These are phyloP conservation scores for Sinapis alba DNA, from an alignment of 441 rosid species.

Conservation along the genomic window DNA sequence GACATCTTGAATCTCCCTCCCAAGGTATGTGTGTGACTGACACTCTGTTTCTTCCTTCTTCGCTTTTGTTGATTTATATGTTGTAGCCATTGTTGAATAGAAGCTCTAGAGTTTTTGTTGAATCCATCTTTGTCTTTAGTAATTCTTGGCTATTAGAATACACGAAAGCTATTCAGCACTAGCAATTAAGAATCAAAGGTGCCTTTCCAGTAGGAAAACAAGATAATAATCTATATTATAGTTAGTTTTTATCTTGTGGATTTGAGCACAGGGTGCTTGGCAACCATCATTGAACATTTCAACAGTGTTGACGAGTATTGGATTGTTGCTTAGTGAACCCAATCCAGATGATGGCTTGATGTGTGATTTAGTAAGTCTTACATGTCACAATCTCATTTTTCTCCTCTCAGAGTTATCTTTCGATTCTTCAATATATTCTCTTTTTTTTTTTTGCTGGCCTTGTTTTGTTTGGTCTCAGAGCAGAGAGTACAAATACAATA, in stretches of 20 bases:
- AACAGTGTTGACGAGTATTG: constrained; percentile 69
- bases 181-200: too few species aligned
- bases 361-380: constrained; percentile 68
- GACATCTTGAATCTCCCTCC: constrained; percentile 92
- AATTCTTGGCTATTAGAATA: too few species aligned
- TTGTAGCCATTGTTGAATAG: too few species aligned
- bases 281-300: constrained; percentile 89
- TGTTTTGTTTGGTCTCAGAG: constrained; percentile 54
- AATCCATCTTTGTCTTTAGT: too few species aligned
- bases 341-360: constrained; percentile 86
- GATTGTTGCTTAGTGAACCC: constrained; percentile 75
- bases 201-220: too few species aligned
- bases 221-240: too few species aligned
- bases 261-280: constrained; percentile 72
- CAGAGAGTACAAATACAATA: constrained; percentile 76
- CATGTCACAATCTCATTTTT: not conserved
- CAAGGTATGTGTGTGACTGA: constrained; percentile 43
- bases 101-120: too few species aligned
- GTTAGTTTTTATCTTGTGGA: not conserved
- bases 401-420: too few species aligned
- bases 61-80: too few species aligned
- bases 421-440: too few species aligned
- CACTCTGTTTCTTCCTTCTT: not conserved
- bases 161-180: too few species aligned
- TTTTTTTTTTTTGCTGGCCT: constrained; percentile 8